These are phyloP conservation scores for Laetiporus sulphureus DNA, from an alignment of 1,284 basidiomycete species.

Conservation along the genomic window DNA sequence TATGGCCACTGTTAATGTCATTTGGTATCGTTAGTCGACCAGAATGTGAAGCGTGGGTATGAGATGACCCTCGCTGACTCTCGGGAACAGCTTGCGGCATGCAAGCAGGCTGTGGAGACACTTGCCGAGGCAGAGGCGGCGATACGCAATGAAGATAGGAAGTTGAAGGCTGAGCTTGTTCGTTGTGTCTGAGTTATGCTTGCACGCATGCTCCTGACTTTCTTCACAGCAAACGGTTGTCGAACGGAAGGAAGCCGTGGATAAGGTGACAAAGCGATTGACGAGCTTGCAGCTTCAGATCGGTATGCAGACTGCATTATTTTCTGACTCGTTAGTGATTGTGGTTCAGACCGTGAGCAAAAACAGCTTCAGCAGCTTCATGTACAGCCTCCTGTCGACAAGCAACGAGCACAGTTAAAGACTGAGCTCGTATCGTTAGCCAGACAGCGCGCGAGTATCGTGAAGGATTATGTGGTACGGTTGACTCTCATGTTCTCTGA, in stretches of 20 bases:
- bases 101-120: constrained; percentile 30
- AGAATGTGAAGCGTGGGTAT: constrained; percentile 37
- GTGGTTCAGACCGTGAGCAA: constrained; percentile 30
- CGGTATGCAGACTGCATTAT: constrained; percentile 45
- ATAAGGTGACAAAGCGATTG: constrained; percentile 28
- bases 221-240: constrained; percentile 36
- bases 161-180: constrained; percentile 35
- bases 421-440: constrained; percentile 41
- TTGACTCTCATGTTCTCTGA: background rate
- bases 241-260: constrained; percentile 34
- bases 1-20: too few relatives aligned
- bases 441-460: constrained; percentile 47
- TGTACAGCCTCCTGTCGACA: constrained; percentile 50
- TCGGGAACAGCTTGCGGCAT: constrained; percentile 24
- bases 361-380: constrained; percentile 36
- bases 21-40: constrained; percentile 50
- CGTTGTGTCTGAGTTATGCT: background rate
- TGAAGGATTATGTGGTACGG: constrained; percentile 54
- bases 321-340: constrained; percentile 14
- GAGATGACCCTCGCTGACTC: constrained; percentile 39
- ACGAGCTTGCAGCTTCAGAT: constrained; percentile 34
- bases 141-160: constrained; percentile 30
- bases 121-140: constrained; percentile 30
- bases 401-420: constrained; percentile 44
- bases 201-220: constrained; percentile 1